These are phyloP conservation scores for Fulvia fulva DNA, from an alignment of 2,329 filamentous ascomycete genomes.

Conservation along the genomic window DNA sequence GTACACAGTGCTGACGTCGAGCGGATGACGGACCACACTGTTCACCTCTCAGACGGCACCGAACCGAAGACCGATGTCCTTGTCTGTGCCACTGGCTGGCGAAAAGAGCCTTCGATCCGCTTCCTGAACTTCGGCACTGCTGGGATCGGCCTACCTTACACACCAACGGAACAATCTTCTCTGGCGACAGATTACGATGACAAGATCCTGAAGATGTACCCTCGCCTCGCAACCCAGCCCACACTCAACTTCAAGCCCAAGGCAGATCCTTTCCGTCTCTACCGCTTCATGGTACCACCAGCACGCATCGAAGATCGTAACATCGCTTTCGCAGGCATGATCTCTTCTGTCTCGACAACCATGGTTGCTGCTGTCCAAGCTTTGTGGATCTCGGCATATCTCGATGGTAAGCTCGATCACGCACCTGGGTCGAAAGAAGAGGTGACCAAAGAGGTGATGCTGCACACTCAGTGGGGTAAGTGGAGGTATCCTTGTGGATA, in stretches of 20 bases:
- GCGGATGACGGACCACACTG: slow-evolving; percentile 43
- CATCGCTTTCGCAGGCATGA: slow-evolving; percentile 41
- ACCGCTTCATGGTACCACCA: slow-evolving; percentile 44
- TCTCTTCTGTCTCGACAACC: slow-evolving; percentile 37
- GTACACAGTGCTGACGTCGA: slow-evolving; percentile 50
- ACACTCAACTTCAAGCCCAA: slow-evolving; percentile 23
- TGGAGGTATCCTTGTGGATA: slow-evolving; percentile 66
- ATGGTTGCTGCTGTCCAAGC: slow-evolving; percentile 39
- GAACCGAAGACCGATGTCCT: slow-evolving; percentile 49
- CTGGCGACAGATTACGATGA: slow-evolving; percentile 44
- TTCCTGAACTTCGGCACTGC: slow-evolving; percentile 49
- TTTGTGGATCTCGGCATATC: slow-evolving; percentile 57
- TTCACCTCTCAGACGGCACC: slow-evolving; percentile 56
- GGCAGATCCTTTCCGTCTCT: slow-evolving; percentile 34
- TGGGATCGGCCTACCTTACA: slow-evolving; percentile 30
- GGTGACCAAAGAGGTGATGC: slow-evolving; percentile 45
- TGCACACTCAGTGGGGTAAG: slow-evolving; percentile 65
- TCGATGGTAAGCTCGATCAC: slow-evolving; percentile 49
- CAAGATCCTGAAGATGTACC: slow-evolving; percentile 53
- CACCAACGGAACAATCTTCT: slow-evolving; percentile 31
- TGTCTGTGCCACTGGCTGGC: slow-evolving; percentile 57
- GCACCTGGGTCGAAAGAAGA: slow-evolving; percentile 34
- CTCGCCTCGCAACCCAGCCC: slow-evolving; percentile 44
- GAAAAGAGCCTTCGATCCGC: slow-evolving; percentile 46
- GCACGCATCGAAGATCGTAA: slow-evolving; percentile 31